Base-by-base conservation (phyloP, 805 yeast genomes). In the Saturnispora bothae region DNA sequence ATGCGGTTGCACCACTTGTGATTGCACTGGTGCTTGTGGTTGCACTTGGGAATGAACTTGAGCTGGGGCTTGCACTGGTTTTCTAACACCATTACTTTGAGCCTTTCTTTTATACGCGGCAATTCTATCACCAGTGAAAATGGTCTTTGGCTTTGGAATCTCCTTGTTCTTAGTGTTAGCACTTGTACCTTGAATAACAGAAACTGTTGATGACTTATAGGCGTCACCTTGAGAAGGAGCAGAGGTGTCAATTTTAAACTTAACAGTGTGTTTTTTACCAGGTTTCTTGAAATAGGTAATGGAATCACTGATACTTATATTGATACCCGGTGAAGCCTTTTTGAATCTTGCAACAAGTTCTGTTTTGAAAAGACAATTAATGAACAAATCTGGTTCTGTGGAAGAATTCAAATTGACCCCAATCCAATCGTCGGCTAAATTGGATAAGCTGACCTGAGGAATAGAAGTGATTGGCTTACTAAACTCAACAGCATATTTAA, bases 211-310 rank as follows among this genome's bases (percentile, higher is more conserved):
- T 3, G 96, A 84, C 63, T 92, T 92, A 65, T 92, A 92, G 9
- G 63, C 43, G 56, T 92, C 97, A 31, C 82, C 68, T 46, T 71
- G 56, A 9, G 49, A 51, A 9, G 94, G 94, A 21, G 81, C 78
- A n/a, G 73, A 54, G 10, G 66, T 68, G 33, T 79, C 80, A 29
- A 69, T 57, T 36, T 69, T 73, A 52, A 81, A 74, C 57, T 83
- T 86, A 48, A 92, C 81, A 7, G 70, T 57, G 43, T 86, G 92
- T 19, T 66, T 52, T 56, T 74, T 78, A 3, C 94, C 94, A 1
- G 96, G 85, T 57, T 92, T 92, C 69, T 89, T 92, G 61, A 80
- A 83, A 60, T 92, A 92, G 44, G 73, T 71, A 41, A 92, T 71
- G 0, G 82, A 71, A 3, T 82, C 71, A 2, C 80, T 88, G 45